A percentile compares a stretch with the other conserved stretches of the same genome.
Conservation (phyloP, 164 flowering plant species). For the Houttuynia cordata region DNA sequence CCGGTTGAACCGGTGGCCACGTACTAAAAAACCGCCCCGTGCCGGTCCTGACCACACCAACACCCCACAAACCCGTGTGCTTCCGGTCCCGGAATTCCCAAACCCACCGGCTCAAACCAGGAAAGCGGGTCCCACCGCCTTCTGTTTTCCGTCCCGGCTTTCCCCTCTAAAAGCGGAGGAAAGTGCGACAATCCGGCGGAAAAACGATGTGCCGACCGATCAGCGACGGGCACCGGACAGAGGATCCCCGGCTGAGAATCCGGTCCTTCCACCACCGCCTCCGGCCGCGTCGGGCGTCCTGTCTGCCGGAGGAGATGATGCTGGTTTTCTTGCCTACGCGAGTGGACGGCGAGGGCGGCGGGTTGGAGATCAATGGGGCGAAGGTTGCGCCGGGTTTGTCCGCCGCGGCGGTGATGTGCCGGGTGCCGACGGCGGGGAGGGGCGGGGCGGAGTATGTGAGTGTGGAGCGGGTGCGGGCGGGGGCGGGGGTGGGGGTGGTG, state of each 20-base stretch:
- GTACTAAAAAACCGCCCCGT: too few relatives aligned
- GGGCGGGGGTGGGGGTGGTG: constrained; percentile 13
- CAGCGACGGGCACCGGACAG: constrained; percentile 8
- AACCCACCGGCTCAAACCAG: too few relatives aligned
- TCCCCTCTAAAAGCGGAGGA: too few relatives aligned
- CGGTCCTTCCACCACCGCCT: constrained; percentile 31
- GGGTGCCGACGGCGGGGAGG: constrained; percentile 10
- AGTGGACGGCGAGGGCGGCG: constrained; percentile 15
- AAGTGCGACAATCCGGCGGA: too few relatives aligned
- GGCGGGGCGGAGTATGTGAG: constrained; percentile 22
- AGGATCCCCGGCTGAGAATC: constrained; percentile 19
- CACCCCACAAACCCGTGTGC: too few relatives aligned
- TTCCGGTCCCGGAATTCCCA: too few relatives aligned
- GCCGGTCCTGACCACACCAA: too few relatives aligned
- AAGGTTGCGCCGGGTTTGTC: constrained; percentile 34
- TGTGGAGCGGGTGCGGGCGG: constrained; percentile 32
- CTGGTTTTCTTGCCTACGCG: constrained; percentile 53
- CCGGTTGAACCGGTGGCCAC: too few relatives aligned
- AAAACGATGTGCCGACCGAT: constrained; percentile 35
- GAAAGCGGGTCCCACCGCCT: too few relatives aligned
- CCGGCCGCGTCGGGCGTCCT: background rate
- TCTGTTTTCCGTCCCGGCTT: too few relatives aligned
- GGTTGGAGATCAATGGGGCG: constrained; percentile 31
- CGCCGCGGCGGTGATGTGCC: constrained; percentile 46
- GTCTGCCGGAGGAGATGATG: constrained; percentile 35